Conservation (phyloP, 23 red algal genomes). For the Gracilaria caudata region DNA sequence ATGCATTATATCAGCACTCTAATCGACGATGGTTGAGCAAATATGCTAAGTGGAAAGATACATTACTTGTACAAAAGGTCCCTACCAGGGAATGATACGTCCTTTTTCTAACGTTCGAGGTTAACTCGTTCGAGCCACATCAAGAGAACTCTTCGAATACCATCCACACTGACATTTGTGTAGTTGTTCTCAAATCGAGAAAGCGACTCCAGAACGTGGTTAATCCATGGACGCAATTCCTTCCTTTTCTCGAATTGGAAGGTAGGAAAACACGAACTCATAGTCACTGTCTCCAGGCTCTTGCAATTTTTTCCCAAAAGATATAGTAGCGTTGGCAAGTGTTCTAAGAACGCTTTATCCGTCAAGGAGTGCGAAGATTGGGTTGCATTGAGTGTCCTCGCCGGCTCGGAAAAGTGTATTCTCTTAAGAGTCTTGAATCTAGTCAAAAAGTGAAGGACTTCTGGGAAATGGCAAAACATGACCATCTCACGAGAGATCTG, state of each 20-base stretch:
- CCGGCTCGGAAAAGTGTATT: conserved; percentile 8
- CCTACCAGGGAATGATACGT: background rate
- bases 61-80: background rate
- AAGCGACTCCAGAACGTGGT: background rate
- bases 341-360: background rate
- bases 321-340: background rate
- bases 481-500: conserved; percentile 20
- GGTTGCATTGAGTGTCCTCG: background rate
- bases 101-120: background rate
- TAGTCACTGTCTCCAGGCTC: conserved; percentile 1
- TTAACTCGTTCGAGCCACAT: conserved; percentile 14
- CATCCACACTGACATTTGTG: background rate
- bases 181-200: background rate
- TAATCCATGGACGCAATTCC: conserved; percentile 6
- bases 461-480: background rate
- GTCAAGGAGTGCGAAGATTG: background rate
- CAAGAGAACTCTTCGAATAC: conserved; percentile 1
- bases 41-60: background rate
- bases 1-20: background rate
- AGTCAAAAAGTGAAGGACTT: background rate
- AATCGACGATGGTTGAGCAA: background rate
- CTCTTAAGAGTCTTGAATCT: conserved; percentile 13
- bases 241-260: conserved; percentile 8
- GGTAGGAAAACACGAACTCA: conserved; percentile 8
- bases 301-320: conserved; percentile 1